These are phyloP conservation scores for Neobulgaria alba DNA, from an alignment of 2,329 filamentous ascomycete species.

Conservation along the genomic window DNA sequence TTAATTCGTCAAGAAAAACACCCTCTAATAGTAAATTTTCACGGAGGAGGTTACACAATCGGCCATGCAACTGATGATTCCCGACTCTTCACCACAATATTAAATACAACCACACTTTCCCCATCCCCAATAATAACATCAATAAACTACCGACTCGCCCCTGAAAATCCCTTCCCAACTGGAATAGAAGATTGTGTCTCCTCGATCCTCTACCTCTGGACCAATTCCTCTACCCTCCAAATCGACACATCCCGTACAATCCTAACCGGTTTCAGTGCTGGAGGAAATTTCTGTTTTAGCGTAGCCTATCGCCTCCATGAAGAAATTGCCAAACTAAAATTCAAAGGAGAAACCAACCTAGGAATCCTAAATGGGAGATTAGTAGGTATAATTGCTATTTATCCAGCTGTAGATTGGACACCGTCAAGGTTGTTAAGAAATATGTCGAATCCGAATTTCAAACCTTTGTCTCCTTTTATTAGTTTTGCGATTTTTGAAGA, in stretches of 20 bases:
- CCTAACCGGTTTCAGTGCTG: conserved; percentile 38
- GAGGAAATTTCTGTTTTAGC: conserved; percentile 26
- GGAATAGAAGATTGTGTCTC: conserved; percentile 48
- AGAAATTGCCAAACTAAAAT: conserved; percentile 1
- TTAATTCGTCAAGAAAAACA: background rate
- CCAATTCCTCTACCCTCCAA: conserved; percentile 9
- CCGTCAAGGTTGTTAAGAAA: conserved; percentile 2
- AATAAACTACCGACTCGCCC: conserved; percentile 56
- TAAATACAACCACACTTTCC: conserved; percentile 35
- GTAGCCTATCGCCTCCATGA: conserved; percentile 8
- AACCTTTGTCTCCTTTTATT: conserved; percentile 4
- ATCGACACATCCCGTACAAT: conserved; percentile 28
- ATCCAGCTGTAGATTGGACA: conserved; percentile 6
- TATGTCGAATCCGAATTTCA: conserved; percentile 7
- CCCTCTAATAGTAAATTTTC: background rate
- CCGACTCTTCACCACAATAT: conserved; percentile 45
- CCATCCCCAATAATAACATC: conserved; percentile 52
- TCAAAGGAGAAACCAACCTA: background rate
- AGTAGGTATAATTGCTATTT: conserved; percentile 8
- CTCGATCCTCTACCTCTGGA: conserved; percentile 32
- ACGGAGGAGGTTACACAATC: conserved; percentile 47
- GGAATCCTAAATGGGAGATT: conserved; percentile 1
- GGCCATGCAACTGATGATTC: conserved; percentile 51
- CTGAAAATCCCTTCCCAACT: conserved; percentile 51
- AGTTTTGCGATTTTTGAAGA: conserved; percentile 12